Conservation (phyloP, 208 protist species). For the Crithidia expoeki region DNA sequence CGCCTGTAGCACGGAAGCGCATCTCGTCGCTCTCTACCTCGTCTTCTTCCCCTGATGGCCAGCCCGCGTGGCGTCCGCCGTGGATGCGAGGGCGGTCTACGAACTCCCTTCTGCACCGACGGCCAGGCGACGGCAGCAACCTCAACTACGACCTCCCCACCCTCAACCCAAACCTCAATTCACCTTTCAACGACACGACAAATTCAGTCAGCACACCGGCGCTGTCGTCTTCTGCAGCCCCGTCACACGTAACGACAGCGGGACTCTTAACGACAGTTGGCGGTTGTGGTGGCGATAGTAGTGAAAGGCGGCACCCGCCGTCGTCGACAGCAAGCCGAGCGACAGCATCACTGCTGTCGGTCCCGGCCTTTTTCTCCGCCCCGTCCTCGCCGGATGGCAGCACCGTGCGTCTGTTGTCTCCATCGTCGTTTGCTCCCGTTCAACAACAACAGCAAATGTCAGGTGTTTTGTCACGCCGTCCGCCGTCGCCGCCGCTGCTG, state of each 20-base stretch:
- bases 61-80: not conserved
- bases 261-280: not conserved
- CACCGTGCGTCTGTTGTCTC: not conserved
- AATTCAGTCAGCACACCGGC: not conserved
- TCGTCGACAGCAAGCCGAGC: no score
- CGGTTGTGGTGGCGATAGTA: no score
- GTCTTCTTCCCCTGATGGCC: not conserved
- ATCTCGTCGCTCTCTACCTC: not conserved
- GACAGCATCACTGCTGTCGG: no score
- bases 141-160: slow-evolving; percentile 1
- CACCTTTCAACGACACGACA: no score
- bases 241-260: not conserved
- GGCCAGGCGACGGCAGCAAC: not conserved
- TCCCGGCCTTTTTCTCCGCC: no score
- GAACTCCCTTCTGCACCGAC: not conserved
- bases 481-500: slow-evolving; percentile 4
- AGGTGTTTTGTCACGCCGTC: no score
- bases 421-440: not conserved
- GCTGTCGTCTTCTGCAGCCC: not conserved
- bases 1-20: no score
- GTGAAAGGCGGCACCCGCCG: not conserved
- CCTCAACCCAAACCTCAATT: not conserved
- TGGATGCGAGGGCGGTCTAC: not conserved
- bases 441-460: not conserved
- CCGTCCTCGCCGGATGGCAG: not conserved